phyloP scores from a whole-genome alignment of 73 alveolate genomes.

The Paramecium bursaria region DNA sequence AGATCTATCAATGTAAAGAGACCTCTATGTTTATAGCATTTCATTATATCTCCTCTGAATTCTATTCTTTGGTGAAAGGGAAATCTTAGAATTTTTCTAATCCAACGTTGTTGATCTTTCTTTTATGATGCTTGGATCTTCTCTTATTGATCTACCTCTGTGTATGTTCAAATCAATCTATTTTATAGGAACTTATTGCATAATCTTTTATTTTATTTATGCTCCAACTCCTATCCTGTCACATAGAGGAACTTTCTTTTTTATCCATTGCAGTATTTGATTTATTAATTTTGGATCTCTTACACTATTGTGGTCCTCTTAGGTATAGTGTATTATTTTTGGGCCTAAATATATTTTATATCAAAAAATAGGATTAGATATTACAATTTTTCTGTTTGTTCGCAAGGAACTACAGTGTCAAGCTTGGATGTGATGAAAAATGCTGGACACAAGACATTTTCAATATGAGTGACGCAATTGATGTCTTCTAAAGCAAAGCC shows the following conservation, averaged over 20 bases:
- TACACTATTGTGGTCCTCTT: conserved; percentile 16
- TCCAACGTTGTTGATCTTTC: conserved; percentile 58
- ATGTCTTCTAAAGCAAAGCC: conserved; percentile 44
- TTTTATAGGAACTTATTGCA: conserved; percentile 6
- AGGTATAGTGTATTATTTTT: conserved; percentile 19
- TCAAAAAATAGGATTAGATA: no score
- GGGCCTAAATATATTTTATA: conserved; percentile 42
- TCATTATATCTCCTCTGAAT: conserved; percentile 4
- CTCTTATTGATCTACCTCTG: no score
- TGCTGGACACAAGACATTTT: conserved; percentile 7
- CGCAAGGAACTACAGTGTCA: conserved; percentile 27
- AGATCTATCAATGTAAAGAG: conserved; percentile 15
- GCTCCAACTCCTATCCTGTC: neutral
- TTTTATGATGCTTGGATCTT: neutral
- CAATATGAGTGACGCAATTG: conserved; percentile 30
- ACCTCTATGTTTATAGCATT: conserved; percentile 21
- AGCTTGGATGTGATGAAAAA: conserved; percentile 23
- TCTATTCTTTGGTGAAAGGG: conserved; percentile 36
- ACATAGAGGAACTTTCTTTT: neutral
- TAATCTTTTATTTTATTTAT: conserved; percentile 25
- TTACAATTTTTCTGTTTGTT: conserved; percentile 43
- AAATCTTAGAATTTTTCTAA: conserved; percentile 13
- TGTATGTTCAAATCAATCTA: conserved; percentile 48
- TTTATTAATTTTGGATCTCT: conserved; percentile 13
- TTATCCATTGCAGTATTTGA: conserved; percentile 12